Evolutionary conservation across 371 early-diverging fungal genomes (phyloP), one percentile per base, ranked within the genome.

Genomic region (Lichtheimia hyalospora): DNA sequence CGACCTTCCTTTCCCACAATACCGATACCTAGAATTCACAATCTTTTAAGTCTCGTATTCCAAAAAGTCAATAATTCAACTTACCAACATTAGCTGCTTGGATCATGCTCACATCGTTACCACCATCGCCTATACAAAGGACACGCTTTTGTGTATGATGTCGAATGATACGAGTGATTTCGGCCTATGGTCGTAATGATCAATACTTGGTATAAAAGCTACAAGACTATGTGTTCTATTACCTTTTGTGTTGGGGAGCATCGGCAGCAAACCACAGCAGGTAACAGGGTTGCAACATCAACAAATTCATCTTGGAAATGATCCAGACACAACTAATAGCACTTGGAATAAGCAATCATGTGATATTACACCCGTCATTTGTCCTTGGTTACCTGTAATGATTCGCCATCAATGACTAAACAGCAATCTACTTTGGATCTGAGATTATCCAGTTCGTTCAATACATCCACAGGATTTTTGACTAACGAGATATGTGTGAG

Each of bases 81-180:
- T 40, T 51, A 57, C 97, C 99, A n/a, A 99, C 92, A 75, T 98
- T 89, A 0, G 99, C 98, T 3, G 94, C 95, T 68, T 95, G 96
- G 61, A 99, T 99, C 99, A 99, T 99, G 28, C 92, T 90, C 18
- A 99, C 98, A 73, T 99, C 99, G 72, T 99, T 99, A 51, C 98
- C 99, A 52, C 99, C 99, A 75, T 99, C 99, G 42, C 99, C 99
- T 55, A 99, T 97, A 49, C 94, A 94, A 55, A 91, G 89, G 5
- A 96, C 91, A 3, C 91, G 80, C 58, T 91, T 90, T 21, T 86
- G 79, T 0, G 94, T 92, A 59, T 81, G 80, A 7, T 84, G 71
- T 69, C 91, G 91, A 51, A 99, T 89, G 49, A 95, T 65, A 15
- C 87, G 84, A 21, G 99, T 96, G 24, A 99, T 89, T 25, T 92